Conservation (phyloP, 495 filamentous ascomycete genomes). For the Aspergillus saccharolyticus region DNA sequence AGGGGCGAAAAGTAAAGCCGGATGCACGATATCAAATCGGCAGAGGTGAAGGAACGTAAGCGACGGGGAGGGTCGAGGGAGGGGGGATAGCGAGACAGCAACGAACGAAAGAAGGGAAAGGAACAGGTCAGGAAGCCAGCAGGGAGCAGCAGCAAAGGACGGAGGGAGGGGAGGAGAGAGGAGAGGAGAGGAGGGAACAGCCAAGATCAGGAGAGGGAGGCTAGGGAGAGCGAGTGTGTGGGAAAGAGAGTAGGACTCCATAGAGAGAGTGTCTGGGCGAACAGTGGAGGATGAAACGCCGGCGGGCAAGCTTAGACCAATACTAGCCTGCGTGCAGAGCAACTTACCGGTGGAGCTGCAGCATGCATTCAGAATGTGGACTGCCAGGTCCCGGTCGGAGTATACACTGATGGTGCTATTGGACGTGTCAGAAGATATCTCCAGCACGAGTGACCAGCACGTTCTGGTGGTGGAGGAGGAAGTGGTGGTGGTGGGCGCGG, state of each 20-base stretch:
- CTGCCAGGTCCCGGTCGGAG: not conserved
- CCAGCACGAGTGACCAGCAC: not conserved
- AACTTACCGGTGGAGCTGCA: constrained; percentile 4
- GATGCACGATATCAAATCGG: constrained; percentile 26
- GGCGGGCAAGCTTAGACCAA: constrained; percentile 16
- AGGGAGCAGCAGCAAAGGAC: constrained; percentile 3
- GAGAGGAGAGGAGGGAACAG: not conserved
- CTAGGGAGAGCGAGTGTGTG: not conserved
- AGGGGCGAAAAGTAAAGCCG: constrained; percentile 13
- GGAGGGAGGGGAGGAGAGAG: not conserved
- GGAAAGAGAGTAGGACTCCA: no score
- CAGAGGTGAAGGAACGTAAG: constrained; percentile 9
- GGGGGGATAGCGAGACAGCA: not conserved
- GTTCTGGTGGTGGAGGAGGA: not conserved
- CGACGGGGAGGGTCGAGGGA: constrained; percentile 7
- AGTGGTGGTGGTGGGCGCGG: not conserved
- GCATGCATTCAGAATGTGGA: not conserved
- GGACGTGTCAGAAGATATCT: not conserved
- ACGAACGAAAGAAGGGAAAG: not conserved
- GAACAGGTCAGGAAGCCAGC: not conserved
- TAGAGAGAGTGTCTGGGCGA: constrained; percentile 1
- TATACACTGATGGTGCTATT: not conserved
- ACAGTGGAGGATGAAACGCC: constrained; percentile 16
- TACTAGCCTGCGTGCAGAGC: constrained; percentile 1
- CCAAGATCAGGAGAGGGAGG: constrained; percentile 10